Conservation (phyloP, 345 rosid species). For the Citrus glauca region DNA sequence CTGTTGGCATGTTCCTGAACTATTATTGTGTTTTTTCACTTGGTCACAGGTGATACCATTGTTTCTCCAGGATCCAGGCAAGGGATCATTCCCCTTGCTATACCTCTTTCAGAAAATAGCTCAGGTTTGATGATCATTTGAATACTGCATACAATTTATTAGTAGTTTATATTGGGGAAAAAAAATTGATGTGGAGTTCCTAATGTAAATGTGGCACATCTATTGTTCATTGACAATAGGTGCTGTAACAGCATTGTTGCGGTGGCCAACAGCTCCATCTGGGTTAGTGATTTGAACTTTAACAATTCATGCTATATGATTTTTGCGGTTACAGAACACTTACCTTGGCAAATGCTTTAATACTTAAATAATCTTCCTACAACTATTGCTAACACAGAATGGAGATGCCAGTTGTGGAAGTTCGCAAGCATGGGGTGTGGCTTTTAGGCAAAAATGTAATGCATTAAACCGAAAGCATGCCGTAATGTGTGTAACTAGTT, state of each 20-base stretch:
- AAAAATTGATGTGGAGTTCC: background rate
- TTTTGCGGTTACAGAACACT: background rate
- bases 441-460: slow-evolving; percentile 84
- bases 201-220: slow-evolving; percentile 5
- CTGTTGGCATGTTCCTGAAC: slow-evolving; percentile 4
- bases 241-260: slow-evolving; percentile 65
- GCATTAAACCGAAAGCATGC: slow-evolving; percentile 24
- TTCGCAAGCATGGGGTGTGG: slow-evolving; percentile 79
- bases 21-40: slow-evolving; percentile 1
- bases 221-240: slow-evolving; percentile 37
- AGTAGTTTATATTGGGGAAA: background rate
- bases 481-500: slow-evolving; percentile 18
- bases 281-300: slow-evolving; percentile 43
- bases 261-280: slow-evolving; percentile 94
- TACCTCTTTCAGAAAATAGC: slow-evolving; percentile 62
- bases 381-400: slow-evolving; percentile 45
- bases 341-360: background rate
- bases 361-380: slow-evolving; percentile 17
- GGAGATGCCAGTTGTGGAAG: slow-evolving; percentile 94
- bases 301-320: background rate
- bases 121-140: slow-evolving; percentile 42
- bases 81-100: slow-evolving; percentile 69
- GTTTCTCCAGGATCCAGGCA: slow-evolving; percentile 70
- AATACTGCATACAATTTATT: background rate
- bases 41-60: slow-evolving; percentile 59